Base-by-base conservation (phyloP, 2,329 filamentous ascomycete species). In the Aspergillus caelatus region DNA sequence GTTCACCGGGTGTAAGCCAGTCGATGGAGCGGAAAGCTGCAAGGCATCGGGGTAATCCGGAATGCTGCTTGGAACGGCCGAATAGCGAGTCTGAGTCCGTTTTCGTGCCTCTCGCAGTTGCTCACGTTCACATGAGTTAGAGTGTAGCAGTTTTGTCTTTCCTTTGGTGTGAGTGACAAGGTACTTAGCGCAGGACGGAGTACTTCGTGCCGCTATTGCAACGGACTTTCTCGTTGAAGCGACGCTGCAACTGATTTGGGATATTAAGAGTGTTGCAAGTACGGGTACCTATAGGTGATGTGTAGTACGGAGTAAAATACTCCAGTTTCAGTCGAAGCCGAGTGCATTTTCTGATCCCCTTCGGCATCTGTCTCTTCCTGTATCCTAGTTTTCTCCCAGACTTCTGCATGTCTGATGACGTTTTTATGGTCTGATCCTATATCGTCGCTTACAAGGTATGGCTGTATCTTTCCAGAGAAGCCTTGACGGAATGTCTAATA, bases 1-100 rank as follows among this genome's bases (percentile, higher is more conserved):
- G 73, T 69, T 75, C 74, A 76, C 74, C 74, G 74, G 59, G 57
- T 53, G 41, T 58, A 57, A 54, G 36, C 36, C 57, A 34, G 50
- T 58, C 50, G 50, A 63, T 58, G 39, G 62, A 62, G 67, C 65
- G 66, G 65, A 62, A 61, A 50, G 57, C 62, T 62, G 58, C 56
- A 64, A 64, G 30, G 2, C 6, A 4, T 73, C 72, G 73, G 73
- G 62, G 30, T 52, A 65, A 65, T 54, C 36, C 67, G 71, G 71
- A 43, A 53, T 28, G 46, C 21, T 21, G 52, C 23, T 39, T 28
- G 59, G 36, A 63, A 57, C 64, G 57, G 55, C 62, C 62, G 68
- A 66, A 67, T 55, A 71, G 62, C 67, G 64, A 61, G 53, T 39
- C 23, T 58, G 28, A 4, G 36, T 58, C 28, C 34, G 30, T 53